Evolutionary conservation across 2,329 filamentous ascomycete genomes (phyloP).

Genomic region (Stromatinia cepivora): DNA sequence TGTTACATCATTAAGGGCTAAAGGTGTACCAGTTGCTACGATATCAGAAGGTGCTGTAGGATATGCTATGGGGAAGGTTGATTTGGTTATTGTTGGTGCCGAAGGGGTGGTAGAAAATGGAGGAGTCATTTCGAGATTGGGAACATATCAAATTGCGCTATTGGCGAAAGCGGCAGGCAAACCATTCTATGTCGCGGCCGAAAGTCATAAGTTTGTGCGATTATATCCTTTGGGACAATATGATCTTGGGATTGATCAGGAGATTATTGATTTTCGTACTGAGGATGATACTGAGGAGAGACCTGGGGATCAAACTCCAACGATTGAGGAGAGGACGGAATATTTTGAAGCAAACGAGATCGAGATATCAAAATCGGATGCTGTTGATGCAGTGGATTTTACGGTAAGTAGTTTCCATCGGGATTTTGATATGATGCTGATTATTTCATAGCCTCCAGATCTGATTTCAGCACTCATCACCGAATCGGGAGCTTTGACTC

Average conservation of each 20-base stretch:
- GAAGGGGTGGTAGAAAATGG: slow-evolving; percentile 95
- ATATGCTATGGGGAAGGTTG: slow-evolving; percentile 74
- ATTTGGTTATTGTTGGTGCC: slow-evolving; percentile 65
- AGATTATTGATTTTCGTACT: slow-evolving; percentile 71
- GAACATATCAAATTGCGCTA: slow-evolving; percentile 81
- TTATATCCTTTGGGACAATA: slow-evolving; percentile 81
- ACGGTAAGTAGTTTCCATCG: slow-evolving; percentile 51
- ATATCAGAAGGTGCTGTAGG: slow-evolving; percentile 76
- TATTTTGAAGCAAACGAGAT: slow-evolving; percentile 33
- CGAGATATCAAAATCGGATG: slow-evolving; percentile 35
- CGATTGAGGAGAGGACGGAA: slow-evolving; percentile 31
- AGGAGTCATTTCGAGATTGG: slow-evolving; percentile 85
- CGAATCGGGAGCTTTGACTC: slow-evolving; percentile 70
- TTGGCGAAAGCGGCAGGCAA: slow-evolving; percentile 67
- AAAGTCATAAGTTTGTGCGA: slow-evolving; percentile 95
- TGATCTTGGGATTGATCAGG: slow-evolving; percentile 77
- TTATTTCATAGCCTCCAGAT: slow-evolving; percentile 56
- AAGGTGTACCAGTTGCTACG: slow-evolving; percentile 79
- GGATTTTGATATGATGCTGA: slow-evolving; percentile 33
- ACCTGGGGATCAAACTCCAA: slow-evolving; percentile 31
- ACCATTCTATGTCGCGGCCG: slow-evolving; percentile 86
- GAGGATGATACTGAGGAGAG: slow-evolving; percentile 47
- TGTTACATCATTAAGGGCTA: slow-evolving; percentile 68
- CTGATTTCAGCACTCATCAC: slow-evolving; percentile 74
- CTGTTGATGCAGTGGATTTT: slow-evolving; percentile 63